Base-by-base conservation (phyloP, 345 rosid species). In the Brassica rapa region DNA sequence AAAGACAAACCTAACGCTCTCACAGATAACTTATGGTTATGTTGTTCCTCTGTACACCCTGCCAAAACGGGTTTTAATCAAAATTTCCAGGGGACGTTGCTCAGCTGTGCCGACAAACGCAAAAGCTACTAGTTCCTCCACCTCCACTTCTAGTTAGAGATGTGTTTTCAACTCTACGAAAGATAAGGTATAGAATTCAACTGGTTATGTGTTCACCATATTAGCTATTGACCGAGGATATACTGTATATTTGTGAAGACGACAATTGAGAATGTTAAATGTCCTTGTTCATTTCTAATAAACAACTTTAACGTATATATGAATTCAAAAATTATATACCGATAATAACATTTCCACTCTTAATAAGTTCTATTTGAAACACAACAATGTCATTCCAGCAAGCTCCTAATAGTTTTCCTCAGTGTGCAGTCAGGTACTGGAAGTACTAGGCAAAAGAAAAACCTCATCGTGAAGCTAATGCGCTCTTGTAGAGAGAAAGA, bases 401-500 rank as follows among this genome's bases (percentile, higher is more conserved):
- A 39, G 51, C 49, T 80, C 70, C 82, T 85, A 33, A 70, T 73
- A 71, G 75, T 57, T 66, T 84, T 83, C 63, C 78, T 85, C 97
- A 93, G 97, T 86, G 74, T 80, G 37, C 96, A 90, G 82, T 85
- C 94, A 88, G 98, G 97, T 65, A 83, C 81, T 73, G 94, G 94
- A 77, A 94, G 98, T 78, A 86, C 86, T 37, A 73, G 49, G 53
- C 89, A 88, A 70, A 94, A 94, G 90, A 91, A 91, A 84, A 87
- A 81, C 84, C 84, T 94, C 24, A 91, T 91, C 32, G 83, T 94
- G 85, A 89, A 84, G 81, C 91, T 94, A 79, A 82, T 94, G 91
- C 86, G 88, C 19, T 87, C 91, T 63, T 94, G 96, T 82, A 88
- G 89, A 85, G 97, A 89, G 83, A 90, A 88, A 84, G 97, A 94